Evolutionary conservation across 2,329 filamentous ascomycete species (phyloP).

Genomic region (Macroventuria anomochaeta): DNA sequence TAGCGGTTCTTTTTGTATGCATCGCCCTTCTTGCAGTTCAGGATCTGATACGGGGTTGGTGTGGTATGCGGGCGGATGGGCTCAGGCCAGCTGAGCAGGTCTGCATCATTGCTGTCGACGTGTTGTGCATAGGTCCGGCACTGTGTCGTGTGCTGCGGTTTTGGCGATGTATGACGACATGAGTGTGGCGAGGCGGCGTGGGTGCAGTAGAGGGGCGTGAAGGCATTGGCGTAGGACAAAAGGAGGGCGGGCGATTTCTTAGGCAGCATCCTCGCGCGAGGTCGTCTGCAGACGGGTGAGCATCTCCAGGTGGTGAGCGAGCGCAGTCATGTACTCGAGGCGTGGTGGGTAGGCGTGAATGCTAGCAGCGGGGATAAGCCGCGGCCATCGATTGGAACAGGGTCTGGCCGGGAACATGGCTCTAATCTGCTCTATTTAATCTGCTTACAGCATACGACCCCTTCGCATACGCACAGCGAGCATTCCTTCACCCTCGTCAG

Average conservation of each 20-base stretch:
- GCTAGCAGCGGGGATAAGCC: conserved; percentile 6
- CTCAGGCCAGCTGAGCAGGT: conserved; percentile 43
- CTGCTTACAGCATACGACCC: conserved; percentile 2
- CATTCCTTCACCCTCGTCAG: not conserved
- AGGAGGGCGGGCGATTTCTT: conserved; percentile 33
- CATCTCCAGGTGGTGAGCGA: conserved; percentile 29
- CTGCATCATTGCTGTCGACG: conserved; percentile 25
- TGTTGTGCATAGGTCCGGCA: conserved; percentile 41
- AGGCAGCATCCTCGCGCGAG: conserved; percentile 47
- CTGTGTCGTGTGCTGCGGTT: conserved; percentile 26
- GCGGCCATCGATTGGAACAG: conserved; percentile 3
- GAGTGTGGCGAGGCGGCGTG: conserved; percentile 43
- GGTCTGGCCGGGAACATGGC: not conserved
- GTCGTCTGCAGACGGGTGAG: conserved; percentile 24
- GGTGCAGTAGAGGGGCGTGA: conserved; percentile 24
- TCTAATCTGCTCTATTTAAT: conserved; percentile 13
- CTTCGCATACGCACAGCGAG: not conserved
- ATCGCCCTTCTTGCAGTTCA: conserved; percentile 66
- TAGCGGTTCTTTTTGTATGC: conserved; percentile 84
- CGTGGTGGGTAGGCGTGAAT: conserved; percentile 15
- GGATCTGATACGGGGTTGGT: conserved; percentile 91
- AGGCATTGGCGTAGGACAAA: conserved; percentile 27
- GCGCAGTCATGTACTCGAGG: conserved; percentile 9
- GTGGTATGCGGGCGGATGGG: conserved; percentile 46
- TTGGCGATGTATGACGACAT: conserved; percentile 49